Evolutionary conservation across 345 rosid genomes (phyloP).

Genomic region (Salix udensis): DNA sequence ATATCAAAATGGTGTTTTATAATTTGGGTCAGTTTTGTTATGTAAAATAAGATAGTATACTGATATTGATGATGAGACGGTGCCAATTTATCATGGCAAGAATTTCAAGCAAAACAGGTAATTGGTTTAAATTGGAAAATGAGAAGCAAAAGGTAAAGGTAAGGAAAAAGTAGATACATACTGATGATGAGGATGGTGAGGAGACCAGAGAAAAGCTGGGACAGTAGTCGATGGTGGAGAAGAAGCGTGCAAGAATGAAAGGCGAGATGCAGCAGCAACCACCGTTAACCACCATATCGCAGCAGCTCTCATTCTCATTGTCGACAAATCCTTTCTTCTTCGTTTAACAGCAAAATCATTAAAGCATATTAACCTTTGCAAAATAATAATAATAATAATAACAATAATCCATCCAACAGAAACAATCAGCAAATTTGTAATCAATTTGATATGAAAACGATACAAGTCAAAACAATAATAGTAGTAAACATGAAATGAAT

Average conservation of each 20-base stretch:
- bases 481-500: no score
- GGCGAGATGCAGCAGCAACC: constrained; percentile 15
- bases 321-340: neutral
- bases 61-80: neutral
- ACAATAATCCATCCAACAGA: neutral
- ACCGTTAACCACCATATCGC: neutral
- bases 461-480: no score
- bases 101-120: neutral
- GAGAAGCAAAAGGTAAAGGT: neutral
- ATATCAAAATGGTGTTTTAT: no score
- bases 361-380: no score
- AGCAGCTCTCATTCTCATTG: neutral
- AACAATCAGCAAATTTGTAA: neutral
- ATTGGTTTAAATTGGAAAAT: neutral
- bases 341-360: neutral
- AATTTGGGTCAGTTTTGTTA: no score
- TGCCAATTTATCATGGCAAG: neutral
- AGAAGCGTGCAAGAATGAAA: constrained; percentile 35
- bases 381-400: no score
- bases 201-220: constrained; percentile 88
- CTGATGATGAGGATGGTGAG: constrained; percentile 34
- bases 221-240: constrained; percentile 32
- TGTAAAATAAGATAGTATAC: no score
- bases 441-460: no score
- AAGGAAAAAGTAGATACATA: constrained; percentile 14